Conservation (phyloP, 2,329 filamentous ascomycete genomes). For the Pseudogymnoascus sp. region DNA sequence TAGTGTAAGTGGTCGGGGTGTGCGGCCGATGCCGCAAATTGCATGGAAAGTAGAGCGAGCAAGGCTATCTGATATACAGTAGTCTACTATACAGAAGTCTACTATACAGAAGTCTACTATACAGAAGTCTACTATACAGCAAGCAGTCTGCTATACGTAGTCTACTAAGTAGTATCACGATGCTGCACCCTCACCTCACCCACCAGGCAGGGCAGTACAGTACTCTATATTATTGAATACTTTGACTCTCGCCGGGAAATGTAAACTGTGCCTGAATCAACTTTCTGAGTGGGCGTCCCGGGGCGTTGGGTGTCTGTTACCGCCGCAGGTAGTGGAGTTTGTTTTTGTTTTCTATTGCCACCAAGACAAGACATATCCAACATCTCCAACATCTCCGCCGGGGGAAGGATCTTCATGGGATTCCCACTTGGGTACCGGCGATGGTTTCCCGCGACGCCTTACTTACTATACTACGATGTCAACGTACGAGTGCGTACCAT, state of each 20-base stretch:
- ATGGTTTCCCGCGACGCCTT: background rate
- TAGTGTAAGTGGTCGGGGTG: background rate
- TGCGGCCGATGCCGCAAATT: constrained; percentile 5
- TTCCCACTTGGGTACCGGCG: background rate
- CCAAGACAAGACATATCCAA: background rate
- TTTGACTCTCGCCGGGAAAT: background rate
- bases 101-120: too few species aligned
- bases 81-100: too few species aligned
- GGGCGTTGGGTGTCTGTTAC: background rate
- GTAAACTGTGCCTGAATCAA: background rate
- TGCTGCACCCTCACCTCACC: background rate
- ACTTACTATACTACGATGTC: background rate
- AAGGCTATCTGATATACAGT: too few species aligned
- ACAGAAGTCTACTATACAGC: too few species aligned
- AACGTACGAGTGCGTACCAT: background rate
- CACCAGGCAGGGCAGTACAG: background rate
- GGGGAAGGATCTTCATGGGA: background rate
- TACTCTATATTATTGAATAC: too few species aligned
- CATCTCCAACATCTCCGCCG: background rate
- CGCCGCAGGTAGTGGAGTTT: background rate
- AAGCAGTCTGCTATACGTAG: too few species aligned
- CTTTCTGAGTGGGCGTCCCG: background rate
- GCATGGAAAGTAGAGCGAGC: background rate
- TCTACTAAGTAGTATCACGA: background rate
- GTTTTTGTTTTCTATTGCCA: background rate